Conservation (phyloP, 148 eudicot genomes). For the Camellia lanceoleosa region DNA sequence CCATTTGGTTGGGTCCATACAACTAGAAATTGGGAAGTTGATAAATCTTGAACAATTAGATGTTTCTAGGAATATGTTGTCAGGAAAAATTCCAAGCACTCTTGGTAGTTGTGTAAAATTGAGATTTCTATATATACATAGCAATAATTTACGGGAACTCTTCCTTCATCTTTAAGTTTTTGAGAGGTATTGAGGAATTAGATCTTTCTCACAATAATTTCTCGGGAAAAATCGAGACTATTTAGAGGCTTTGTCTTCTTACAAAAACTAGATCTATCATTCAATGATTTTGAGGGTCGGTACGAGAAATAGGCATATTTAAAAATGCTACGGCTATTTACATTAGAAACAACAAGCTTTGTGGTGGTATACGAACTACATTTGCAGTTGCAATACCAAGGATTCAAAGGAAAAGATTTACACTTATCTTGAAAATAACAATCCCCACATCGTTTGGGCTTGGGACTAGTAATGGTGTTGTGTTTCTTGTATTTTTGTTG, state of each 20-base stretch:
- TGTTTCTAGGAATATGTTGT: slow-evolving; percentile 19
- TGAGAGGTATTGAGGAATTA: slow-evolving; percentile 14
- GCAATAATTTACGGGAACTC: slow-evolving; percentile 29
- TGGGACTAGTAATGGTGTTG: background rate
- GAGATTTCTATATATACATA: slow-evolving; percentile 8
- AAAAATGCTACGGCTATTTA: slow-evolving; percentile 15
- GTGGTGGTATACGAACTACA: slow-evolving; percentile 32
- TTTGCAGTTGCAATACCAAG: slow-evolving; percentile 12
- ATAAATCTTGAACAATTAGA: slow-evolving; percentile 15
- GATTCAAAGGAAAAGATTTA: background rate
- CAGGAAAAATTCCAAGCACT: slow-evolving; percentile 23
- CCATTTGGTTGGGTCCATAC: slow-evolving; percentile 22
- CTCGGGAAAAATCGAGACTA: slow-evolving; percentile 30
- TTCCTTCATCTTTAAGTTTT: slow-evolving; percentile 20
- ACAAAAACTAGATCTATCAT: slow-evolving; percentile 15
- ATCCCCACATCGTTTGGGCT: background rate
- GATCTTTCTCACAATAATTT: slow-evolving; percentile 31
- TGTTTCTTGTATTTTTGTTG: background rate
- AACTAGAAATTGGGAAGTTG: slow-evolving; percentile 20
- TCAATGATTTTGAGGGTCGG: slow-evolving; percentile 33
- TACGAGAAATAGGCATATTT: slow-evolving; percentile 28
- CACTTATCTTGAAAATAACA: background rate
- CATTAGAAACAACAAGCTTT: slow-evolving; percentile 26
- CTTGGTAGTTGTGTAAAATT: slow-evolving; percentile 24
- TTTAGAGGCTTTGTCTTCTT: slow-evolving; percentile 4